Evolutionary conservation across 2,329 filamentous ascomycete species (phyloP), one percentile per base, ranked within the genome.

Genomic region (Pseudofabraea citricarpa): DNA sequence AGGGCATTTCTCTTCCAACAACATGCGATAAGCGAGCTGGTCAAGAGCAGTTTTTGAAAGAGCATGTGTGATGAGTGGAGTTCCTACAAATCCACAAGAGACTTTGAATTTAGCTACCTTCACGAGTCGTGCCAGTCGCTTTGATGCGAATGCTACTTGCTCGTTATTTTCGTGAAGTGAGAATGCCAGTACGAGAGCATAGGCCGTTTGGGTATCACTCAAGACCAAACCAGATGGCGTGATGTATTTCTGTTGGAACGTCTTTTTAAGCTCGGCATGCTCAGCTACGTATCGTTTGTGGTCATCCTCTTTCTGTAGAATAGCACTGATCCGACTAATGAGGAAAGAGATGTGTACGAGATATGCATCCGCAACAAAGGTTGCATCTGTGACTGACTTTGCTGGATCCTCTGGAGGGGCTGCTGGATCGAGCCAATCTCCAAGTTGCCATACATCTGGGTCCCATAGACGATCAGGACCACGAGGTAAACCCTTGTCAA

Each of bases 381-480:
- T 54, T 1, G 58, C 55, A 23, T 64, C 55, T 0, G 69, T 72
- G 0, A 59, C 61, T 1, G 65, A 66, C 12, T 51, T 53, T 1
- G 59, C 62, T 0, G 70, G 60, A 5, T 62, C 50, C 0, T 69
- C 61, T 0, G 63, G 57, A 0, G 70, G 69, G 1, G 70, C 61
- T 1, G 60, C 59, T 0, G 71, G 71, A 41, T 72, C 70, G 2
- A 73, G 61, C 70, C 70, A 73, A 48, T 73, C 71, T 27, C 67
- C 60, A 36, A 61, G 65, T 41, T 72, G 68, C 32, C 59, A 60
- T 15, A 48, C 44, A n/a, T 49, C 50, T 5, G 54, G 57, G 19
- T 61, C 49, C 70, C 71, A 72, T 0, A 73, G 55, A 2, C 65
- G 61, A 3, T 54, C 57, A 0, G 42, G 43, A 33, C 51, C 62